These are phyloP conservation scores for Nicotiana knightiana DNA, from an alignment of 257 asterid genomes.

Conservation along the genomic window DNA sequence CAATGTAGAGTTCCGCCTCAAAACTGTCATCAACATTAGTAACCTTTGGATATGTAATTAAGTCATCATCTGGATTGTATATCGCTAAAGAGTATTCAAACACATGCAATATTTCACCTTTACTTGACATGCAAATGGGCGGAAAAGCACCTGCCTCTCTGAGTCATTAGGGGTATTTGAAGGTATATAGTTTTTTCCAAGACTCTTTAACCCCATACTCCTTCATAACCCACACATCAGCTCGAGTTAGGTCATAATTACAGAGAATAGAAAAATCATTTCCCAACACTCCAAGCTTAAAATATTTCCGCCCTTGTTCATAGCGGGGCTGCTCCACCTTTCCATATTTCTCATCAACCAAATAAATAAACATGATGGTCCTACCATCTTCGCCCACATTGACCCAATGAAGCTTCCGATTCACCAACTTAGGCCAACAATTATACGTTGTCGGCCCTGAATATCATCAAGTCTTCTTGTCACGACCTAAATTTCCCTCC, in stretches of 20 bases:
- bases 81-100: constrained; percentile 19
- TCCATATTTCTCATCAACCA: not conserved
- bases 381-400: not conserved
- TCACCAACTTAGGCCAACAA: not conserved
- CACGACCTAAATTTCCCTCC: too few species aligned
- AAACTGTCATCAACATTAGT: not conserved
- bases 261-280: not conserved
- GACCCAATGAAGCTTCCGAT: not conserved
- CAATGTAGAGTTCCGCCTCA: not conserved
- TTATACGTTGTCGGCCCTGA: not conserved
- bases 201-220: not conserved
- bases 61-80: constrained; percentile 22
- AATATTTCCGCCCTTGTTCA: not conserved
- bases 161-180: not conserved
- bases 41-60: constrained; percentile 24
- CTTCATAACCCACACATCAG: not conserved
- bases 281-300: not conserved
- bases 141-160: too few species aligned
- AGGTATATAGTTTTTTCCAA: not conserved
- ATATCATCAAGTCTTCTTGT: not conserved
- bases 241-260: not conserved
- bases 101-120: constrained; percentile 34
- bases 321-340: not conserved
- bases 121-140: constrained; percentile 21
- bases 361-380: not conserved